These are phyloP conservation scores for Boletales sp. DNA, from an alignment of 768 basidiomycete species.

Conservation along the genomic window DNA sequence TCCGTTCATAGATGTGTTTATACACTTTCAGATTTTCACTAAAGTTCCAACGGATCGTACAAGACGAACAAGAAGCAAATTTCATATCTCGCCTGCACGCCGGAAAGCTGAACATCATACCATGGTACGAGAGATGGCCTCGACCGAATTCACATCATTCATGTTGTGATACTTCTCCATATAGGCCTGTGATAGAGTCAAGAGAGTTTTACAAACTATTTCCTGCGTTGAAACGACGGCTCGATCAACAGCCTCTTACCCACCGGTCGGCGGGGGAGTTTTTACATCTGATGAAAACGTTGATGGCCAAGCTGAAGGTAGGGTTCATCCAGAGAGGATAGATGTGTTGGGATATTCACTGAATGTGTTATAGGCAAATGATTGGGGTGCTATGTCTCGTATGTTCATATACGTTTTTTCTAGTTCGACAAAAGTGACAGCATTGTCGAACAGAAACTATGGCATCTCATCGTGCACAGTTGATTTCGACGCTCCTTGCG, in stretches of 20 bases:
- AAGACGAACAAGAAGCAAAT: constrained; percentile 56
- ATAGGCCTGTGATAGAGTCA: constrained; percentile 57
- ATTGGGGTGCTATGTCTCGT: constrained; percentile 67
- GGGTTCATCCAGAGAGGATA: neutral
- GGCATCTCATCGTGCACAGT: constrained; percentile 45
- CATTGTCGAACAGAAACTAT: constrained; percentile 39
- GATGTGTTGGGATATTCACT: neutral
- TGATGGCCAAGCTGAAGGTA: constrained; percentile 71
- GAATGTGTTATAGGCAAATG: constrained; percentile 43
- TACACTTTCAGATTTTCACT: constrained; percentile 41
- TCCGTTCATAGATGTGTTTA: neutral
- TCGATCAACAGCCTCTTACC: constrained; percentile 48
- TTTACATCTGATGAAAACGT: constrained; percentile 52
- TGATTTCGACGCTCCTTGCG: constrained; percentile 39
- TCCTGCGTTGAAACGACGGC: constrained; percentile 38
- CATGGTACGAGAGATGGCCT: constrained; percentile 37
- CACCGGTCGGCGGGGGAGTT: constrained; percentile 54
- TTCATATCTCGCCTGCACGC: constrained; percentile 60
- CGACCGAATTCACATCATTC: neutral
- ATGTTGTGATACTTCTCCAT: neutral
- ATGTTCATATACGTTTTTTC: constrained; percentile 11
- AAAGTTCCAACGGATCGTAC: constrained; percentile 61
- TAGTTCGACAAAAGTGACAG: neutral
- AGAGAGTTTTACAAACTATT: constrained; percentile 59
- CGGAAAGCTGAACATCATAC: constrained; percentile 53